A percentile compares a stretch with the other conserved stretches of the same genome.
Conservation (phyloP, 345 rosid species). For the Eutrema japonicum region DNA sequence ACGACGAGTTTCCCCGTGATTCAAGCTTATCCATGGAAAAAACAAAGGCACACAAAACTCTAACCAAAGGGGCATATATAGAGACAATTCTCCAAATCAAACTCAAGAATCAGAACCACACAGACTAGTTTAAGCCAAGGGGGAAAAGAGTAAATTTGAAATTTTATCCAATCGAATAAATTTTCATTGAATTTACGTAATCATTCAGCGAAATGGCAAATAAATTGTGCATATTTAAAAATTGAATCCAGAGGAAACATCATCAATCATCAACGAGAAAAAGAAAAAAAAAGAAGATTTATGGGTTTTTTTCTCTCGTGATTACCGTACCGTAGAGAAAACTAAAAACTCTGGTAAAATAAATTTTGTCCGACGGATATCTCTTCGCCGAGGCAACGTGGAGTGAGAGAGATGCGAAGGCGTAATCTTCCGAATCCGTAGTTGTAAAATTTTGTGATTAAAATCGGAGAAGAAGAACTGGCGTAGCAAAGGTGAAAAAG, state of each 20-base stretch:
- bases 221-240: background rate
- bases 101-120: constrained; percentile 29
- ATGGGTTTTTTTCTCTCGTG: background rate
- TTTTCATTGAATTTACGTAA: constrained; percentile 18
- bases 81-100: background rate
- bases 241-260: background rate
- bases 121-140: constrained; percentile 1
- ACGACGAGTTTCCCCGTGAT: constrained; percentile 37
- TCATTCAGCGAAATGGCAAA: background rate
- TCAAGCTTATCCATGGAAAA: constrained; percentile 34
- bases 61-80: background rate
- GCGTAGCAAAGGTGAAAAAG: constrained; percentile 40
- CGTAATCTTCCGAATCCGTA: constrained; percentile 16
- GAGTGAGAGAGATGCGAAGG: constrained; percentile 35
- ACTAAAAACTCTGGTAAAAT: constrained; percentile 16
- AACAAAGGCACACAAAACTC: background rate
- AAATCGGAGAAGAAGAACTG: constrained; percentile 36
- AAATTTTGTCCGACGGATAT: background rate
- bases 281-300: background rate
- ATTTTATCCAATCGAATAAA: background rate
- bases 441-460: constrained; percentile 5
- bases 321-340: constrained; percentile 31
- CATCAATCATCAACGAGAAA: constrained; percentile 6
- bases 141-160: background rate
- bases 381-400: constrained; percentile 27